Evolutionary conservation across 1,284 basidiomycete species (phyloP).

Genomic region (Rhodofomes roseus): DNA sequence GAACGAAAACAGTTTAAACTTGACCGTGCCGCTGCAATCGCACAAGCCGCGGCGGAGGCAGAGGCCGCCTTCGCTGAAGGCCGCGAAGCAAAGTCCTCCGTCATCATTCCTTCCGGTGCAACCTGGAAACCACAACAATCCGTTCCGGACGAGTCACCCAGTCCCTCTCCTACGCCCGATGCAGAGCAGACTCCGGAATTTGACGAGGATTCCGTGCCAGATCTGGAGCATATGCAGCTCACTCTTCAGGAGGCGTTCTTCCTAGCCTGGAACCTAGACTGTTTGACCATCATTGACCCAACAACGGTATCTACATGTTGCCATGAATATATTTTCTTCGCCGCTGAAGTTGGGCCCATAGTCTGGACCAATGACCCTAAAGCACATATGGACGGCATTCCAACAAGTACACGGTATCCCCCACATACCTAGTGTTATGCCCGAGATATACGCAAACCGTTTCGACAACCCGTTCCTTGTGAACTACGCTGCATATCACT

Average conservation of each 20-base stretch:
- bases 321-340: constrained; percentile 1
- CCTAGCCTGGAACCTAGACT: constrained; percentile 80
- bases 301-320: constrained; percentile 44
- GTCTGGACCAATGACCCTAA: constrained; percentile 49
- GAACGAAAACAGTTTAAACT: constrained; percentile 90
- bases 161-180: constrained; percentile 8
- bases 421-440: constrained; percentile 27
- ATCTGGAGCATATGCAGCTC: constrained; percentile 91
- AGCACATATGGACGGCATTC: constrained; percentile 59
- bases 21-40: constrained; percentile 80
- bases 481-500: constrained; percentile 90
- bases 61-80: constrained; percentile 71
- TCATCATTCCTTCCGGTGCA: constrained; percentile 67
- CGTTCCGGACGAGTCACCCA: constrained; percentile 7
- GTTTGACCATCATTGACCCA: constrained; percentile 71
- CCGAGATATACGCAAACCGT: constrained; percentile 33
- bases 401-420: constrained; percentile 38
- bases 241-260: constrained; percentile 94
- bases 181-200: constrained; percentile 32
- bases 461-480: constrained; percentile 93
- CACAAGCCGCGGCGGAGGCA: constrained; percentile 68
- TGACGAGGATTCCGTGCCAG: constrained; percentile 50
- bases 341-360: constrained; percentile 24
- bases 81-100: constrained; percentile 35
- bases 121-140: constrained; percentile 59